phyloP scores from a whole-genome alignment of 1,139 yeast species.

The Diutina pseudorugosa region DNA sequence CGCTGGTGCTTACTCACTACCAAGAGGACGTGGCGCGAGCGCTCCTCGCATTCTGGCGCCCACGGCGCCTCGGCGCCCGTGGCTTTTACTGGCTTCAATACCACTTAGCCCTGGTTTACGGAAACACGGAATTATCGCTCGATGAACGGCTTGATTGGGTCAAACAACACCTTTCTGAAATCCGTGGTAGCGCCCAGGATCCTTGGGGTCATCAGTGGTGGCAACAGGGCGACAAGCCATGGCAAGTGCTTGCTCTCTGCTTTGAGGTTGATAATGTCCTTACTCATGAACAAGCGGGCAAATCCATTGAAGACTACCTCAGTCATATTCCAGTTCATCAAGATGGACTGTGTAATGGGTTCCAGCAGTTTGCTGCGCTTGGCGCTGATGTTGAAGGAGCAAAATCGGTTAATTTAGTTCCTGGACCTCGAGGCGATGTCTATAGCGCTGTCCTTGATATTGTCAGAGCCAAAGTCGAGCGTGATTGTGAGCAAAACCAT shows the following conservation, averaged over 20 bases:
- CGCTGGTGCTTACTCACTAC: constrained; percentile 24
- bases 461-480: constrained; percentile 13
- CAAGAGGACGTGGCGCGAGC: constrained; percentile 25
- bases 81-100: constrained; percentile 31
- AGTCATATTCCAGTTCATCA: constrained; percentile 30
- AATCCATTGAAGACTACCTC: constrained; percentile 12
- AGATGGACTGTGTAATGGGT: constrained; percentile 38
- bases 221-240: constrained; percentile 28
- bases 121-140: constrained; percentile 17
- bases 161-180: constrained; percentile 12
- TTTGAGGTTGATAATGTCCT: constrained; percentile 17
- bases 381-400: constrained; percentile 27
- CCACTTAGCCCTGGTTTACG: constrained; percentile 27
- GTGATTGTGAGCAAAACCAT: constrained; percentile 6
- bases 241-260: constrained; percentile 28
- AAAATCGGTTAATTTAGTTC: constrained; percentile 24
- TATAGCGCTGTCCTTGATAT: constrained; percentile 21
- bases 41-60: constrained; percentile 27
- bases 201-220: constrained; percentile 26
- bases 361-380: constrained; percentile 36
- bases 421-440: constrained; percentile 20
- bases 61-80: constrained; percentile 20
- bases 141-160: constrained; percentile 18
- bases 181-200: constrained; percentile 17
- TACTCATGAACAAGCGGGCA: constrained; percentile 5